These are phyloP conservation scores for Ceriops decandra DNA, from an alignment of 345 rosid genomes.

Conservation along the genomic window DNA sequence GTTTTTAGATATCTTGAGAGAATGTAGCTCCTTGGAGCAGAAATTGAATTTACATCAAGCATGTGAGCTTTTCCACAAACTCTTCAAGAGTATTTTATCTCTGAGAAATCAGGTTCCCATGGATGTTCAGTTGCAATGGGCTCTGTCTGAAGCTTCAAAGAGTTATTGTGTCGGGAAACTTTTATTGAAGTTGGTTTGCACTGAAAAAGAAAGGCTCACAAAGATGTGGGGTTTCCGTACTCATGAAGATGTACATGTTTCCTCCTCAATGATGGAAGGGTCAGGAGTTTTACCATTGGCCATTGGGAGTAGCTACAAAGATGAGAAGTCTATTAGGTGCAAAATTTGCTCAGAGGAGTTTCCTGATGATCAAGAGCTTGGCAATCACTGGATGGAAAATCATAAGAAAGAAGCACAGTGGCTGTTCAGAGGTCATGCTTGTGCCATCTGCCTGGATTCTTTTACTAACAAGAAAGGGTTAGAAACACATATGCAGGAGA, in stretches of 20 bases:
- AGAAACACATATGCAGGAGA: slow-evolving; percentile 86
- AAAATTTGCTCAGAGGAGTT: slow-evolving; percentile 59
- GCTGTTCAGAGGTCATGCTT: slow-evolving; percentile 79
- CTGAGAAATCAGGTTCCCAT: slow-evolving; percentile 85
- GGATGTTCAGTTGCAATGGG: slow-evolving; percentile 95
- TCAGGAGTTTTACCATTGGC: slow-evolving; percentile 41
- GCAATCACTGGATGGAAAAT: slow-evolving; percentile 61
- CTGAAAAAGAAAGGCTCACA: slow-evolving; percentile 68
- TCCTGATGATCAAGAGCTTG: slow-evolving; percentile 49
- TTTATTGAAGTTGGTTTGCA: slow-evolving; percentile 64
- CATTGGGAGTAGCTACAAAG: slow-evolving; percentile 28
- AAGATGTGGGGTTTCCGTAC: slow-evolving; percentile 67
- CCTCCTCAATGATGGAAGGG: slow-evolving; percentile 34
- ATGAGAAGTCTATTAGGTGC: slow-evolving; percentile 48
- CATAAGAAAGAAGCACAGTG: slow-evolving; percentile 76
- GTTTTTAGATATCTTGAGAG: slow-evolving; percentile 63
- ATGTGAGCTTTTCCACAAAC: slow-evolving; percentile 91
- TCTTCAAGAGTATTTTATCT: slow-evolving; percentile 84
- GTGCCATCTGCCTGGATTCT: slow-evolving; percentile 93
- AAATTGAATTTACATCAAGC: slow-evolving; percentile 81
- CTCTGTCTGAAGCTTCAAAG: slow-evolving; percentile 85
- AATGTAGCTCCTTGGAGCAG: slow-evolving; percentile 56
- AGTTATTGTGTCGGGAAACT: slow-evolving; percentile 55
- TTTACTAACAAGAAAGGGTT: slow-evolving; percentile 69
- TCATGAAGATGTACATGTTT: slow-evolving; percentile 35